Evolutionary conservation across 2,329 filamentous ascomycete species (phyloP).

Genomic region (Cercospora nicotianae): DNA sequence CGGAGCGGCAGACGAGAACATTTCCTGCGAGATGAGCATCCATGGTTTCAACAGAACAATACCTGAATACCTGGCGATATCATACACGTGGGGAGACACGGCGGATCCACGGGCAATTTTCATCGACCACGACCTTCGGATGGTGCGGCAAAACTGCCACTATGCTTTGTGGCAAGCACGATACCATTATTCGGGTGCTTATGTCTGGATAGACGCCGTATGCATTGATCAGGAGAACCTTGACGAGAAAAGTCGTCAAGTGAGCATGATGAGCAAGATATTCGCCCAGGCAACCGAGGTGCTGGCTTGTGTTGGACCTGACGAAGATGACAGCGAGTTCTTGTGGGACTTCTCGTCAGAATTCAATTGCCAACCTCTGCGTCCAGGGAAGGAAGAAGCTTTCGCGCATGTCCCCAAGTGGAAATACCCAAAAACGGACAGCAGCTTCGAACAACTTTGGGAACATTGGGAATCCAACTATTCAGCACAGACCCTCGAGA

Average conservation of each 20-base stretch:
- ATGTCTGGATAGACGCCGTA: conserved; percentile 21
- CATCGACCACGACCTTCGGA: background rate
- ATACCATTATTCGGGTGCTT: background rate
- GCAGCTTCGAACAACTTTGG: background rate
- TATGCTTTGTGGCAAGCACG: conserved; percentile 8
- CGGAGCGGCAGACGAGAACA: background rate
- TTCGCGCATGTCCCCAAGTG: no score
- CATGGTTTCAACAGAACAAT: background rate
- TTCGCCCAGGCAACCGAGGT: conserved; percentile 11
- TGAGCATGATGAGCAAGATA: conserved; percentile 19
- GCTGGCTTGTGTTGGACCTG: conserved; percentile 1
- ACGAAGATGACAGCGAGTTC: background rate
- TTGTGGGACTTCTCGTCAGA: background rate
- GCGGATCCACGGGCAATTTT: background rate
- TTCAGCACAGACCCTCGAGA: background rate
- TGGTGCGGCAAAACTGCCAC: background rate
- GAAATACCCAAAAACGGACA: no score
- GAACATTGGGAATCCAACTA: background rate
- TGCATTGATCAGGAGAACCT: conserved; percentile 21
- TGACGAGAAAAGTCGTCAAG: conserved; percentile 16
- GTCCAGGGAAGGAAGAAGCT: background rate
- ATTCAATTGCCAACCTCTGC: background rate
- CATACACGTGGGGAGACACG: background rate
- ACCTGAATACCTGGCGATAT: background rate
- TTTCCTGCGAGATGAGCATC: background rate